These are phyloP conservation scores for Tephrocybe rancida DNA, from an alignment of 768 basidiomycete species.

Conservation along the genomic window DNA sequence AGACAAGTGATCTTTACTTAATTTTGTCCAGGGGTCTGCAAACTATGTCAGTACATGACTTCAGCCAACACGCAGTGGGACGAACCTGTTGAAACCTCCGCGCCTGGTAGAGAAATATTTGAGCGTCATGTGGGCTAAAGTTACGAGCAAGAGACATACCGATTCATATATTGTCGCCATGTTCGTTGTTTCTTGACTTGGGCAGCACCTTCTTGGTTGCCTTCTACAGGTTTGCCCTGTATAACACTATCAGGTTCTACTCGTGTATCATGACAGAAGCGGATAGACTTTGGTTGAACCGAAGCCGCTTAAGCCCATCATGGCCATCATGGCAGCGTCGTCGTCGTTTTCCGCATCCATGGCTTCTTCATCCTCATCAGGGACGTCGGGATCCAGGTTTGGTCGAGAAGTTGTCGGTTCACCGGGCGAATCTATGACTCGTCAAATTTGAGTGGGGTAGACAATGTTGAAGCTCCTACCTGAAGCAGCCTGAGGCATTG, in stretches of 20 bases:
- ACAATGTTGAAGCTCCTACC: constrained; percentile 1
- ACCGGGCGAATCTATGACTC: neutral
- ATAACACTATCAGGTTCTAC: neutral
- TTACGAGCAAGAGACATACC: constrained; percentile 44
- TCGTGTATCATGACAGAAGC: neutral
- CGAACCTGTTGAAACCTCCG: constrained; percentile 83
- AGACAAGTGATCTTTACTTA: constrained; percentile 50
- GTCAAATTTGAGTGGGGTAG: neutral
- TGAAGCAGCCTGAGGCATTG: constrained; percentile 11
- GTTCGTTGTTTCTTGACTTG: constrained; percentile 82
- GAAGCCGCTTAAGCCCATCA: constrained; percentile 90
- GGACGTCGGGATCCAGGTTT: constrained; percentile 44
- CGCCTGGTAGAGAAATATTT: constrained; percentile 47
- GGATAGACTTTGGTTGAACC: constrained; percentile 80
- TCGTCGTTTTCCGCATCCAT: constrained; percentile 64
- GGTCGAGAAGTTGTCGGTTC: constrained; percentile 22
- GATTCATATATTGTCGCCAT: constrained; percentile 99
- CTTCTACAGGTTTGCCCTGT: constrained; percentile 78
- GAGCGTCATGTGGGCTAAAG: constrained; percentile 1
- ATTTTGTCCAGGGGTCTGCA: constrained; percentile 91
- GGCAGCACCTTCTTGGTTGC: constrained; percentile 76
- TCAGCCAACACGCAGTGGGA: neutral
- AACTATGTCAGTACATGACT: constrained; percentile 20
- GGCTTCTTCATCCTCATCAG: constrained; percentile 49
- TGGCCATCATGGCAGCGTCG: constrained; percentile 81